These are phyloP conservation scores for Puccinia hordei DNA, from an alignment of 1,284 basidiomycete species.

Conservation along the genomic window DNA sequence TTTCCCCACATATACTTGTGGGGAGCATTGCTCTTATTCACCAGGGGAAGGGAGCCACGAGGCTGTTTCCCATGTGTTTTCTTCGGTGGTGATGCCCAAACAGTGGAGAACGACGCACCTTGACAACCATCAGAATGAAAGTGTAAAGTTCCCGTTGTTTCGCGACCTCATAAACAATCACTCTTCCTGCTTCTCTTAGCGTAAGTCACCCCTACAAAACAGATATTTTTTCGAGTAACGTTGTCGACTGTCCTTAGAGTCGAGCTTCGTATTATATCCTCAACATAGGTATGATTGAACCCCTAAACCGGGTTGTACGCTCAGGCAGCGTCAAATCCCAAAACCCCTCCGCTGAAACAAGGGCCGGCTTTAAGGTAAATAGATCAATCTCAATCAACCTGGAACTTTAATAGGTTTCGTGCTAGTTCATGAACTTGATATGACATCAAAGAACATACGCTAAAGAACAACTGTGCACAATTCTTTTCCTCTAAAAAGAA, in stretches of 20 bases:
- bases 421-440: neutral
- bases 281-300: neutral
- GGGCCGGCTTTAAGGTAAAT: neutral
- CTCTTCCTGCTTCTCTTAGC: too few relatives aligned
- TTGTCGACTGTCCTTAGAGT: neutral
- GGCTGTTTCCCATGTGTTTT: neutral
- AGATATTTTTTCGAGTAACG: too few relatives aligned
- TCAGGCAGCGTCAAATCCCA: neutral
- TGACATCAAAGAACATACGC: neutral
- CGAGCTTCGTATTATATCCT: neutral
- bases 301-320: neutral
- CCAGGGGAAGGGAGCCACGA: too few relatives aligned
- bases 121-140: neutral
- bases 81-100: neutral
- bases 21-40: neutral
- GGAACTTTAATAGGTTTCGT: neutral
- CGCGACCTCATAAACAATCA: neutral
- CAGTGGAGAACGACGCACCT: neutral
- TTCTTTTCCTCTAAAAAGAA: neutral
- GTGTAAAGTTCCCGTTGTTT: neutral
- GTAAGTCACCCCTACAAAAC: too few relatives aligned
- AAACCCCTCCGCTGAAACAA: constrained; percentile 14
- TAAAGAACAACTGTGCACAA: neutral
- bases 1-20: neutral
- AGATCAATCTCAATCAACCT: neutral